phyloP scores from a whole-genome alignment of 1,284 basidiomycete species.

The Veloboletus limbatus region DNA sequence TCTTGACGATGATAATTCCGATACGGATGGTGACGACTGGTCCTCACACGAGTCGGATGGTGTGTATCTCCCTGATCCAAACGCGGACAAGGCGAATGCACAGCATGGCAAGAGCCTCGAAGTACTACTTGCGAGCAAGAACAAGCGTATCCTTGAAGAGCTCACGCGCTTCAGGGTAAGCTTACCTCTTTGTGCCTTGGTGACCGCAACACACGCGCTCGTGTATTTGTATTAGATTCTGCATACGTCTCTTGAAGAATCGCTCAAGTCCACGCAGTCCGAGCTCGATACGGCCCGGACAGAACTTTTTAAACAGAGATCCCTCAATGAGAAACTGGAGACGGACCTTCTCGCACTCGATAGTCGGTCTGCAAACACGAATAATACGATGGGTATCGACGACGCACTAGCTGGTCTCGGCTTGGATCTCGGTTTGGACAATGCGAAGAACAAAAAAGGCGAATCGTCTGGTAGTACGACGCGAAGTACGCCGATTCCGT shows the following conservation, averaged over 20 bases:
- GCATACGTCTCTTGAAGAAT: slow-evolving; percentile 74
- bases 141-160: slow-evolving; percentile 92
- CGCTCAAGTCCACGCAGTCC: slow-evolving; percentile 56
- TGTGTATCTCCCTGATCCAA: slow-evolving; percentile 79
- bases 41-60: slow-evolving; percentile 34
- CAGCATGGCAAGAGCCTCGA: slow-evolving; percentile 84
- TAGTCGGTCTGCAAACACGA: slow-evolving; percentile 35
- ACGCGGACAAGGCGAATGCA: slow-evolving; percentile 76
- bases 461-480: slow-evolving; percentile 34
- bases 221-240: slow-evolving; percentile 56
- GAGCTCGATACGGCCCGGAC: slow-evolving; percentile 57
- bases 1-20: slow-evolving; percentile 67
- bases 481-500: slow-evolving; percentile 62
- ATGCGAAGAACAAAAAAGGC: slow-evolving; percentile 14
- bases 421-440: slow-evolving; percentile 39
- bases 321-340: slow-evolving; percentile 87
- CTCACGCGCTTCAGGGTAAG: slow-evolving; percentile 84
- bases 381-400: slow-evolving; percentile 26
- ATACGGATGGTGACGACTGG: slow-evolving; percentile 45
- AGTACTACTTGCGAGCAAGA: slow-evolving; percentile 88
- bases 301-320: slow-evolving; percentile 76
- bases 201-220: not conserved
- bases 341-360: slow-evolving; percentile 86
- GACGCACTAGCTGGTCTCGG: slow-evolving; percentile 73
- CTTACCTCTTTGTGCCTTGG: not conserved